Percentiles rank a stretch among this genome's conserved stretches.
phyloP scores from a whole-genome alignment of 2,329 filamentous ascomycete species.

The Sporothrix inflata region DNA sequence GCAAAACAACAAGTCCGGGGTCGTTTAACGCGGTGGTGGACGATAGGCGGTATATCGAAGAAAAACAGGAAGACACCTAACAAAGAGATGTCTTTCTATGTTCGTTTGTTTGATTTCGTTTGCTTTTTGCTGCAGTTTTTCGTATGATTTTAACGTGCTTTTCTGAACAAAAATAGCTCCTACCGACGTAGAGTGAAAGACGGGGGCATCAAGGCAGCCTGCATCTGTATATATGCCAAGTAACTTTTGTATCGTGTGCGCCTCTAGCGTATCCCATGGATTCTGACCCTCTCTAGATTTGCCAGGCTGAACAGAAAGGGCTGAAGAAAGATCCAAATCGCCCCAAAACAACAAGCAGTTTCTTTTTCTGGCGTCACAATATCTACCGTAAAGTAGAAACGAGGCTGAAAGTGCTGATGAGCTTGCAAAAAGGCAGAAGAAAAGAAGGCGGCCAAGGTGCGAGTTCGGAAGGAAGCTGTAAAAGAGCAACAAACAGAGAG shows the following conservation, averaged over 20 bases:
- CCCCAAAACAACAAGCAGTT: background rate
- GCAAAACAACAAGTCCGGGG: background rate
- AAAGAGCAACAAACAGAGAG: background rate
- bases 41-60: too few relatives aligned
- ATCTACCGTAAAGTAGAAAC: background rate
- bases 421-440: background rate
- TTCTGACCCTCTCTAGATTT: background rate
- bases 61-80: too few relatives aligned
- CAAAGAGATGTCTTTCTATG: background rate
- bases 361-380: background rate
- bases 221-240: conserved; percentile 3
- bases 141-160: background rate
- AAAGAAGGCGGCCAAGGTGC: background rate
- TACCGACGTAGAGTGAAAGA: background rate
- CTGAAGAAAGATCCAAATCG: background rate
- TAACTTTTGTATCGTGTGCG: background rate
- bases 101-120: background rate
- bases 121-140: background rate
- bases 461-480: background rate
- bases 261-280: background rate
- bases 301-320: background rate
- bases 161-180: background rate
- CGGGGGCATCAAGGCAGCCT: background rate
- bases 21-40: background rate
- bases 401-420: background rate